Base-by-base conservation (phyloP, 148 eudicot species). In the Heliamphora exappendiculata region DNA sequence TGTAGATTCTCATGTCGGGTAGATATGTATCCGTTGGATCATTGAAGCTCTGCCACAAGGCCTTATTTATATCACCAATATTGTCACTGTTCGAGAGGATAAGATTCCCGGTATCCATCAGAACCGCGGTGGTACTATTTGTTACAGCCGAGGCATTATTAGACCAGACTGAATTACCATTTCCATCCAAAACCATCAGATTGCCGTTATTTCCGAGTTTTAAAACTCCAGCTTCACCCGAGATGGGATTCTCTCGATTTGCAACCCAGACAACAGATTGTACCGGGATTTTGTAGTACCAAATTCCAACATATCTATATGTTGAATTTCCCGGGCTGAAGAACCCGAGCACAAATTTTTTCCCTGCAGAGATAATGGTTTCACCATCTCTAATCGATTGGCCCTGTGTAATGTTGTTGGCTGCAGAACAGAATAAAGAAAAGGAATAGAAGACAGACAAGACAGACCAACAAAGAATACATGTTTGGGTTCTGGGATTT, bases 181-280 rank as follows among this genome's bases (percentile, higher is more conserved):
- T 1, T 24, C 81, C 85, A 67, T 88, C 77, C 4, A 67, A 60
- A 80, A 86, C 72, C 14, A 78, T 8, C 16, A 92, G 86, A 73
- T 83, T 77, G 2, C 94, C 91, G 24, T 84, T 45, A 22, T 74
- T 47, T n/a, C 71, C 78, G n/a, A 89, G 41, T 0, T 67, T 80
- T 5, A 89, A 29, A 77, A 60, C 39, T 29, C 93, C 91, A 26
- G 71, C 58, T 22, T 73, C 42, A 26, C 74, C 79, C 0, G 39
- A 57, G 39, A 93, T 72, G 22, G 93, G 96, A 16, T 67, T 59
- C 1, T 82, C 81, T 79, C 98, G 81, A 47, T 93, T 93, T 37
- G 96, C 93, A 7, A 93, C 89, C 98, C 98, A 93, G 3, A 89
- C 74, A 0, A 81, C 79, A n/a, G 87, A 76, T 72, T 82, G 62